Percentiles rank a stretch among this genome's conserved stretches.
Evolutionary conservation across 2,329 filamentous ascomycete species (phyloP).

Genomic region (Myriosclerotinia curreyana): DNA sequence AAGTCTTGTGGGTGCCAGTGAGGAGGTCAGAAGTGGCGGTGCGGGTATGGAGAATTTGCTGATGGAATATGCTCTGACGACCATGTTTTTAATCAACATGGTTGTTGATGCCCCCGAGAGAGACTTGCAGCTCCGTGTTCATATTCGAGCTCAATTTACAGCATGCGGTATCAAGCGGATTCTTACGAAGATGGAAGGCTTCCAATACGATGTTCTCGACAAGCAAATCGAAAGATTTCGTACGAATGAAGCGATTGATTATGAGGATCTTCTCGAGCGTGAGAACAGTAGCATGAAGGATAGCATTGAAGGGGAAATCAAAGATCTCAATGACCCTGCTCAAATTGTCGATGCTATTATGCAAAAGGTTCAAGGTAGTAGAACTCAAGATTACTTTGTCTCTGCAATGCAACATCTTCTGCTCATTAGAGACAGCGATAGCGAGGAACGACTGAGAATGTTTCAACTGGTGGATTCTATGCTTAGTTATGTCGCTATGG

Average conservation of each 20-base stretch:
- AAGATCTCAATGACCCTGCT: conserved; percentile 86
- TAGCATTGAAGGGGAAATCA: conserved; percentile 62
- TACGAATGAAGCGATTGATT: conserved; percentile 94
- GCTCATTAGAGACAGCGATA: conserved; percentile 85
- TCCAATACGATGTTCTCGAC: conserved; percentile 97
- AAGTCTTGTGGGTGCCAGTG: conserved; percentile 91
- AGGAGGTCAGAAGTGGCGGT: conserved; percentile 91
- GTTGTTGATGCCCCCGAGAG: conserved; percentile 86
- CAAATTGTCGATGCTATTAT: conserved; percentile 96
- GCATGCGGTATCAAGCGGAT: conserved; percentile 94
- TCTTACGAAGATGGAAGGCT: conserved; percentile 93
- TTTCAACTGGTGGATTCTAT: conserved; percentile 99
- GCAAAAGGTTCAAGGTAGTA: conserved; percentile 75
- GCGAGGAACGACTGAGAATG: conserved; percentile 88
- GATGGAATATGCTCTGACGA: conserved; percentile 98
- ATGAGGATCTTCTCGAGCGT: conserved; percentile 91
- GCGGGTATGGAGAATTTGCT: conserved; percentile 98
- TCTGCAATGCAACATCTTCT: conserved; percentile 94
- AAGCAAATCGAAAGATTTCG: conserved; percentile 95
- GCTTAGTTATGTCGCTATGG: conserved; percentile 99
- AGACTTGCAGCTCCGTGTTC: conserved; percentile 86
- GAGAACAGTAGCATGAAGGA: conserved; percentile 91
- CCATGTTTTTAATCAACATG: conserved; percentile 94
- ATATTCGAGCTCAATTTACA: conserved; percentile 93
- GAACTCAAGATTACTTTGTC: conserved; percentile 91